phyloP scores from a whole-genome alignment of 116 monocot genomes.

The Phalaenopsis hybrid region DNA sequence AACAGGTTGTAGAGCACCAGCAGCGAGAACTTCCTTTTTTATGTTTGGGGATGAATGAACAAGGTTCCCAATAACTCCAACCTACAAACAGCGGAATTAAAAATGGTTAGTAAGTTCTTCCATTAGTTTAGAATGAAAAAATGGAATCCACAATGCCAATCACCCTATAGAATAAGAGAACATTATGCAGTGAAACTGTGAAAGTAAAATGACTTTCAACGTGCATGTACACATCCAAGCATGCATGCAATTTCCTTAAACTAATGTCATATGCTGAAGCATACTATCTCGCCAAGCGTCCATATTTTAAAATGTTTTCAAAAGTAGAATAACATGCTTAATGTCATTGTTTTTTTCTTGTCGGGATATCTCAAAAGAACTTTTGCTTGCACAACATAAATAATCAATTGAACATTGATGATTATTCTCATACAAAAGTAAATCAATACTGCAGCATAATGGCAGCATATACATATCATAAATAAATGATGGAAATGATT shows the following conservation, averaged over 20 bases:
- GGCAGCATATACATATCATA: background rate
- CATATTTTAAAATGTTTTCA: background rate
- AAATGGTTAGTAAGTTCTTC: background rate
- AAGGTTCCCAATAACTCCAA: slow-evolving; percentile 97
- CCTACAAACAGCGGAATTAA: slow-evolving; percentile 37
- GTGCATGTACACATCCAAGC: background rate
- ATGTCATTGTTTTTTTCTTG: no score
- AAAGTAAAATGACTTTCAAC: background rate
- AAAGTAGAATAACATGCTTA: background rate
- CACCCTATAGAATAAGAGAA: background rate
- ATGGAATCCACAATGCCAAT: background rate
- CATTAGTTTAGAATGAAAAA: background rate
- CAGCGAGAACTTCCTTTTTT: slow-evolving; percentile 93
- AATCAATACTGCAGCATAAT: background rate
- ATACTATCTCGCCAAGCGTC: background rate
- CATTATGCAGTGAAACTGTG: background rate
- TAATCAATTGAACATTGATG: background rate
- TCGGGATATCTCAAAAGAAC: background rate
- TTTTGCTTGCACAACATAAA: background rate
- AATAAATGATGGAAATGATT: background rate
- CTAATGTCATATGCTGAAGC: background rate
- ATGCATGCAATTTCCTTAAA: background rate
- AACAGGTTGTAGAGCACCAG: slow-evolving; percentile 93
- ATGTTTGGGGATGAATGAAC: slow-evolving; percentile 99
- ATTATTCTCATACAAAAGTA: background rate